Evolutionary conservation across 2,329 filamentous ascomycete genomes (phyloP).

Genomic region (Alternaria gaisen): DNA sequence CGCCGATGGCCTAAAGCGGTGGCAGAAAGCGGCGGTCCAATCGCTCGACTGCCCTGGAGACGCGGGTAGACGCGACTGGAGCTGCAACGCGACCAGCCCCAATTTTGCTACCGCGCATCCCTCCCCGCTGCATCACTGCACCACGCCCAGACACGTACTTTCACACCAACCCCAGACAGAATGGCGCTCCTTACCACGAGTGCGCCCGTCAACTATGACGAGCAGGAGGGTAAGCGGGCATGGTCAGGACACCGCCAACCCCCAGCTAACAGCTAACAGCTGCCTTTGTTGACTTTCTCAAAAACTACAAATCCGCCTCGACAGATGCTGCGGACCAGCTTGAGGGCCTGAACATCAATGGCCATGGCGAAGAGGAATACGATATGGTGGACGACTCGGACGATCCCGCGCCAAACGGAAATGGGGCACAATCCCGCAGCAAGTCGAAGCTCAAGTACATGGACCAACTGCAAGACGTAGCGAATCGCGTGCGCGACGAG

Average conservation of each 20-base stretch:
- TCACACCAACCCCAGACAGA: slow-evolving; percentile 39
- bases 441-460: slow-evolving; percentile 84
- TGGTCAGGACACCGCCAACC: slow-evolving; percentile 18
- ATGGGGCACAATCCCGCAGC: slow-evolving; percentile 52
- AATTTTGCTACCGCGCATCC: slow-evolving; percentile 34
- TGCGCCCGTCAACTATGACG: slow-evolving; percentile 83
- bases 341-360: slow-evolving; percentile 84
- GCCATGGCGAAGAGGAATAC: slow-evolving; percentile 89
- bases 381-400: slow-evolving; percentile 90
- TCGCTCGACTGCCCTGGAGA: slow-evolving; percentile 26
- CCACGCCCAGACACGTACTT: slow-evolving; percentile 12
- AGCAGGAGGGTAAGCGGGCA: slow-evolving; percentile 75
- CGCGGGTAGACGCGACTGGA: slow-evolving; percentile 36
- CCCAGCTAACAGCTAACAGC: slow-evolving; percentile 60
- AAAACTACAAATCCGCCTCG: slow-evolving; percentile 84
- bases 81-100: slow-evolving; percentile 40
- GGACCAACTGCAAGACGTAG: slow-evolving; percentile 84
- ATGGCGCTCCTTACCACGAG: slow-evolving; percentile 90
- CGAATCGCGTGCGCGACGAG: slow-evolving; percentile 79
- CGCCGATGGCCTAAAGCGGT: slow-evolving; percentile 33
- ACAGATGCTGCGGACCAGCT: slow-evolving; percentile 80
- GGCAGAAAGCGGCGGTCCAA: slow-evolving; percentile 36
- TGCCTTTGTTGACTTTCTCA: slow-evolving; percentile 87
- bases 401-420: slow-evolving; percentile 62
- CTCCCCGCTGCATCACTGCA: slow-evolving; percentile 27